Percentiles rank a stretch among this genome's conserved stretches.
Evolutionary conservation across 768 basidiomycete genomes (phyloP).

Genomic region (Phanerodontia chrysosporium): DNA sequence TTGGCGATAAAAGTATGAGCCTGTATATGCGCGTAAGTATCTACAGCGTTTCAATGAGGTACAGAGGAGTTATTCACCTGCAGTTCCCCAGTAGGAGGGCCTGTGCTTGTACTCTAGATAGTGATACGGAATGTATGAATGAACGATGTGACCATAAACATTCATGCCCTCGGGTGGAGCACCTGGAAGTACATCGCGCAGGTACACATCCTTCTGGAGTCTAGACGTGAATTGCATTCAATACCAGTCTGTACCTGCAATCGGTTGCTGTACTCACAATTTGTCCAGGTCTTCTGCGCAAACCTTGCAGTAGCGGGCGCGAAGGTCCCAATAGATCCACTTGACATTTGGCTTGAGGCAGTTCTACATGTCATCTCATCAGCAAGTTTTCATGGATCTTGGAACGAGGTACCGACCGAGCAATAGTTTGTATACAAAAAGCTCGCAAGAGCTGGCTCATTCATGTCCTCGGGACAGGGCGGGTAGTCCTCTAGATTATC

Average conservation of each 20-base stretch:
- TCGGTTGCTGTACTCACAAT: neutral
- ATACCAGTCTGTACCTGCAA: neutral
- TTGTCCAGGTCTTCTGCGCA: neutral
- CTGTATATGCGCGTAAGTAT: neutral
- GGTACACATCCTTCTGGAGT: no score
- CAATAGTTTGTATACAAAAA: constrained; percentile 7
- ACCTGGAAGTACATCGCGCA: no score
- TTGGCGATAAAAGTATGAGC: neutral
- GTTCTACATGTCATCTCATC: neutral
- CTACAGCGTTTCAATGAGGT: neutral
- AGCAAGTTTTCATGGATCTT: neutral
- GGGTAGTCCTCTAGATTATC: constrained; percentile 1
- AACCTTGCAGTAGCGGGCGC: neutral
- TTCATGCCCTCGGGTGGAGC: no score
- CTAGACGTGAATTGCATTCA: neutral
- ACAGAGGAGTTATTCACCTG: neutral
- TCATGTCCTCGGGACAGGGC: constrained; percentile 4
- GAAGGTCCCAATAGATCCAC: neutral
- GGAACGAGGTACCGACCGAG: neutral
- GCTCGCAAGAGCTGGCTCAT: constrained; percentile 6
- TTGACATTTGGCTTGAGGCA: neutral
- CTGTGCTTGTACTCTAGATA: no score
- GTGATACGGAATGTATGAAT: no score
- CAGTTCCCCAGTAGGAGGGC: no score
- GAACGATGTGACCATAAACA: no score